These are phyloP conservation scores for Leccinum disarticulatum DNA, from an alignment of 768 basidiomycete species.

Conservation along the genomic window DNA sequence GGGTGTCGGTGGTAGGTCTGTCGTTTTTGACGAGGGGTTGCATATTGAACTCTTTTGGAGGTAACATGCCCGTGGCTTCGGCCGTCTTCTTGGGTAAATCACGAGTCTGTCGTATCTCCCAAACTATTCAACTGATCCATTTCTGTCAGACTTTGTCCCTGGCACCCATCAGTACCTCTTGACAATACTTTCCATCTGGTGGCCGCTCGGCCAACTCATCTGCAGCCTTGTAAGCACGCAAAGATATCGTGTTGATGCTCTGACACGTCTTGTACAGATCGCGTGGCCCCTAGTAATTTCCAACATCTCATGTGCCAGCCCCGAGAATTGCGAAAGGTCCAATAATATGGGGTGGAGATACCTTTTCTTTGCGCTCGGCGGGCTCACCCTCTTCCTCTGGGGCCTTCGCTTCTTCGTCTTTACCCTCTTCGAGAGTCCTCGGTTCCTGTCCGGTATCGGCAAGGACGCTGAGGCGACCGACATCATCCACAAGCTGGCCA, in stretches of 20 bases:
- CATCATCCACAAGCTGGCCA: conserved; percentile 48
- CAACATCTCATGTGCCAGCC: conserved; percentile 48
- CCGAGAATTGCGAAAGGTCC: conserved; percentile 37
- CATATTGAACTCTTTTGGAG: conserved; percentile 12
- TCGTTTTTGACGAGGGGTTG: neutral
- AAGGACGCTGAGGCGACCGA: conserved; percentile 50
- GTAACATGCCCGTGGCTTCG: conserved; percentile 58
- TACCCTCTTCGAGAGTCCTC: conserved; percentile 54
- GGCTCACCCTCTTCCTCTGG: conserved; percentile 51
- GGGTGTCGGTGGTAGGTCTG: conserved; percentile 44
- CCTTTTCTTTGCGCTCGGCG: conserved; percentile 53
- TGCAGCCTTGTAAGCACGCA: conserved; percentile 40
- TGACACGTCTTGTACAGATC: conserved; percentile 32
- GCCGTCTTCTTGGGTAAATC: conserved; percentile 49
- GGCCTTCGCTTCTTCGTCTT: conserved; percentile 52
- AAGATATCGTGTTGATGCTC: neutral
- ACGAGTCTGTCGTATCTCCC: neutral
- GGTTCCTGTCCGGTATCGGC: conserved; percentile 55
- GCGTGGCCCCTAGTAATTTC: conserved; percentile 57
- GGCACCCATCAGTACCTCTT: conserved; percentile 57
- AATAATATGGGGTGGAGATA: conserved; percentile 69
- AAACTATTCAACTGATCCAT: conserved; percentile 3
- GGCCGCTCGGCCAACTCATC: conserved; percentile 55
- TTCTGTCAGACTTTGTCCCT: conserved; percentile 47
- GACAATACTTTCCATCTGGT: conserved; percentile 58